Evolutionary conservation across 257 asterid genomes (phyloP), one percentile per base, ranked within the genome.

Genomic region (Perilla frutescens): DNA sequence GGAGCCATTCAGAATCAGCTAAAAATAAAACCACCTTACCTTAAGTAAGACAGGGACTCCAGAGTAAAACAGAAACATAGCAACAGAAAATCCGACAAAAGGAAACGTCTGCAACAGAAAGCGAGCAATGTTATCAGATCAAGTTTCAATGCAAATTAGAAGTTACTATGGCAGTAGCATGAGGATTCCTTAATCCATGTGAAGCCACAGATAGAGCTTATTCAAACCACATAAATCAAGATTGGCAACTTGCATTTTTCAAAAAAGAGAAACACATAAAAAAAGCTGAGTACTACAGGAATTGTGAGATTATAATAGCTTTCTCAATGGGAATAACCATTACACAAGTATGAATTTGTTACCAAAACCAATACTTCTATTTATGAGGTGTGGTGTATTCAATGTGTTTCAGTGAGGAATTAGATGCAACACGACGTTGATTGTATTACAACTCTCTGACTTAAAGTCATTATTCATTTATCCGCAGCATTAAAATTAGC

Each of bases 1-100:
- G 54, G 44, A 10, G 50, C 44, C 45, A 61, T 14, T 41, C 26
- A 37, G 50, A 15, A 36, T 70, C 13, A 62, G 72, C 65, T 49
- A 45, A 36, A 31, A 34, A 39, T 20, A 11, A 69, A 64, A 57
- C 15, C 8, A 37, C 5, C 39, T 41, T 84, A 93, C 97, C 98
- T 89, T 89, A 15, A 90, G 85, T 72, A 93, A 81, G 84, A 91
- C 11, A 0, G 98, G 96, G 53, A 93, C 98, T 34, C 89, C 83
- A 0, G 97, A 89, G 88, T 93, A 93, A 79, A 93, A 93, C 63
- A 88, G 76, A 79, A 91, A 90, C 98, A 93, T 89, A 63, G 98
- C 96, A 74, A 84, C 40, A 29, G 97, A 85, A 81, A 93, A 93
- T 79, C 98, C 97, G 37, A 85, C 68, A 60, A 93, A 93, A 34